Base-by-base conservation (phyloP, 805 yeast species). In the Tetrapisispora taiwanensis region DNA sequence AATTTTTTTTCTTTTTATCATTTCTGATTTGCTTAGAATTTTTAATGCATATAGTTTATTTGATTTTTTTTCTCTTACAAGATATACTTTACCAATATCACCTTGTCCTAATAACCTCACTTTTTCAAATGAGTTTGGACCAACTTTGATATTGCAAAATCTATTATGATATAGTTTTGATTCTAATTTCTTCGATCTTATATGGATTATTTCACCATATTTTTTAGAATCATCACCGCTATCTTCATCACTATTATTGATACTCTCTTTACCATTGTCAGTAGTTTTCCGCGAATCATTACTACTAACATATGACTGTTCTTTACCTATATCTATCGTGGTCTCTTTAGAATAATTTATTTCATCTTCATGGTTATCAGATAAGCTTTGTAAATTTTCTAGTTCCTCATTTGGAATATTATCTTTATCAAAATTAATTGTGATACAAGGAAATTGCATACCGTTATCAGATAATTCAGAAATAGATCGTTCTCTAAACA, bases 61-160 rank as follows among this genome's bases (percentile, higher is more conserved):
- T 3, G 89, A 72, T 31, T 72, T 66, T 59, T 84, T 86, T 53
- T 94, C 96, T 48, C 83, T 74, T 7, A 92, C 99, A 22, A 92
- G 68, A 55, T 85, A 92, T 18, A 92, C 99, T 60, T 87, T 89
- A 3, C 99, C 99, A 33, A 92, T 97, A 57, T 92, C 98, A 45
- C 99, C 99, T 59, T 86, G 85, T 4, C 99, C 99, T 39, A 92
- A 66, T 15, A 92, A 68, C 53, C 85, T 78, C 42, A 92, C 76
- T 59, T 87, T 90, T 51, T 90, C 96, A 61, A 92, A 92, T 22
- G 92, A 83, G 37, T 76, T 75, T 3, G 95, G 94, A 4, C 81
- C 76, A 19, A 94, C 99, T 55, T 84, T 87, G 8, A 81, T 87
- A 49, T 79, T 81, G 43, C 78, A 72, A 30, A 80, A 73, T 55